phyloP scores from a whole-genome alignment of 192 early-diverging fungal genomes.

The Entrophospora sp. region DNA sequence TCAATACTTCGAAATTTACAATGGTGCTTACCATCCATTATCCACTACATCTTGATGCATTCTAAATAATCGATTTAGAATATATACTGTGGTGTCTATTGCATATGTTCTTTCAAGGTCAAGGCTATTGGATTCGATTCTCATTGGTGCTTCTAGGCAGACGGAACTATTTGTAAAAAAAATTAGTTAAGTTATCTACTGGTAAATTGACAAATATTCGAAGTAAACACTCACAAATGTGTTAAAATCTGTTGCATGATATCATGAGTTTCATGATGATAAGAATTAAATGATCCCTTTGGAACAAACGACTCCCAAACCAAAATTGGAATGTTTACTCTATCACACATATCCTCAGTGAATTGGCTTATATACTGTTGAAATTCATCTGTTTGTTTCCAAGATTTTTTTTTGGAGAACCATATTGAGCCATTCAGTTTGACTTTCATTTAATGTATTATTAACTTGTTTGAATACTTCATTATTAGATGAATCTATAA shows the following conservation, averaged over 20 bases:
- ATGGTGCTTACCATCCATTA: neutral
- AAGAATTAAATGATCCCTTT: neutral
- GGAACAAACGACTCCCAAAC: neutral
- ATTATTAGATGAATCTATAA: neutral
- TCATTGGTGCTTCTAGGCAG: no score
- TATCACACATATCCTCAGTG: neutral
- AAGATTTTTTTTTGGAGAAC: neutral
- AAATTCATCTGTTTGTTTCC: neutral
- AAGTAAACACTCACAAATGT: neutral
- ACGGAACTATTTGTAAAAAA: neutral
- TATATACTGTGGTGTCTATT: conserved; percentile 2
- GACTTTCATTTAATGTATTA: neutral
- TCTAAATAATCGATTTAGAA: neutral
- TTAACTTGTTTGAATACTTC: neutral
- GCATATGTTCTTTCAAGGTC: no score
- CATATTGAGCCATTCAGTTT: neutral
- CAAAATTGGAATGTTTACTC: neutral
- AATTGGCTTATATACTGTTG: neutral
- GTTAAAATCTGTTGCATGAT: neutral
- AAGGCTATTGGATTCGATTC: neutral
- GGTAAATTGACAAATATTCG: neutral
- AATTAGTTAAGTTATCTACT: neutral
- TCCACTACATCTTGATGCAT: neutral
- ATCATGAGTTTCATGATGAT: neutral
- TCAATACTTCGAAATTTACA: neutral